Percentiles rank a stretch among this genome's conserved stretches.
Evolutionary conservation across 1,284 basidiomycete genomes (phyloP).

Genomic region (Ceratobasidium sp.): DNA sequence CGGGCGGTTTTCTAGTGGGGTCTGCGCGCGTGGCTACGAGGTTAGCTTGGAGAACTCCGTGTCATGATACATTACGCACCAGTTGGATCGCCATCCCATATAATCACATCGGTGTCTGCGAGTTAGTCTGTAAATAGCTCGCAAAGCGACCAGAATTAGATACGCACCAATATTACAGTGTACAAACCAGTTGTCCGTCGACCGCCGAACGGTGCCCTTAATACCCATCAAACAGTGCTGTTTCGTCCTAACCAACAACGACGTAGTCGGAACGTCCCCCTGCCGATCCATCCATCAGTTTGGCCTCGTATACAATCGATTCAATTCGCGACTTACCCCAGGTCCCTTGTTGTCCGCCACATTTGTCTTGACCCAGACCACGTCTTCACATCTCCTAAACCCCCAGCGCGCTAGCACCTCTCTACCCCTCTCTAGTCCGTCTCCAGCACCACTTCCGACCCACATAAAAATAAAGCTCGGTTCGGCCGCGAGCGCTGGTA

Average conservation of each 20-base stretch:
- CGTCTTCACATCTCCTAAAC: constrained; percentile 94
- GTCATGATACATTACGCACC: constrained; percentile 48
- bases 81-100: constrained; percentile 87
- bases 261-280: constrained; percentile 84
- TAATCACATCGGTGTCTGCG: constrained; percentile 94
- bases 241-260: constrained; percentile 86
- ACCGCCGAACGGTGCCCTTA: constrained; percentile 92
- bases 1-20: constrained; percentile 87
- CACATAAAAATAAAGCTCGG: constrained; percentile 96
- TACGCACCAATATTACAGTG: constrained; percentile 93
- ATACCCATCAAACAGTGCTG: constrained; percentile 99
- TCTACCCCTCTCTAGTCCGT: constrained; percentile 91
- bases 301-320: background rate
- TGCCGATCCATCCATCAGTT: constrained; percentile 49
- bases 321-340: constrained; percentile 64
- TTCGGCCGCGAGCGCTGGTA: constrained; percentile 87
- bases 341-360: constrained; percentile 72
- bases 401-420: constrained; percentile 95
- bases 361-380: constrained; percentile 97
- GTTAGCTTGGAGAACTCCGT: constrained; percentile 10
- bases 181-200: constrained; percentile 94
- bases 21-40: constrained; percentile 59
- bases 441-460: constrained; percentile 92
- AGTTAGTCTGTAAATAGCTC: constrained; percentile 21
- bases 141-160: constrained; percentile 1